Percentiles rank a stretch among this genome's conserved stretches.
Evolutionary conservation across 2,329 filamentous ascomycete species (phyloP).

Genomic region (Aspergillus thermomutatus): DNA sequence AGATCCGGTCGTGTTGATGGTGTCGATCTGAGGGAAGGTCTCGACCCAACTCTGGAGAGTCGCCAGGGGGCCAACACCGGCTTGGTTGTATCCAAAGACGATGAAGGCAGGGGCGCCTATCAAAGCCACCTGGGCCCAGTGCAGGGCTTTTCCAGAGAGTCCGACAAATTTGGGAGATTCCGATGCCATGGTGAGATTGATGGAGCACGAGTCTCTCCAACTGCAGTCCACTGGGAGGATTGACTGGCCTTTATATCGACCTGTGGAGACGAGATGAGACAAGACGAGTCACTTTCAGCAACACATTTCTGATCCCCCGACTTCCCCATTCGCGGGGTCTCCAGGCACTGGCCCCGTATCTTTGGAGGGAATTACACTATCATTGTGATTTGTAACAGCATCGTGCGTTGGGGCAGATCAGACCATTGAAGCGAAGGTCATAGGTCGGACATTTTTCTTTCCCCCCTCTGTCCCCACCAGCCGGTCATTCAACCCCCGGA

Average conservation of each 20-base stretch:
- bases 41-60: slow-evolving; percentile 34
- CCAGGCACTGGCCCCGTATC: background rate
- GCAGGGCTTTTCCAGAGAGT: slow-evolving; percentile 10
- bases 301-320: background rate
- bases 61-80: slow-evolving; percentile 20
- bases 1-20: slow-evolving; percentile 30
- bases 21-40: slow-evolving; percentile 55
- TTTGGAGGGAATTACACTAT: background rate
- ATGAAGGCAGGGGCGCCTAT: slow-evolving; percentile 23
- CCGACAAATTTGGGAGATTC: background rate
- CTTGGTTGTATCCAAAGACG: slow-evolving; percentile 26
- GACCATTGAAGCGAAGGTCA: background rate
- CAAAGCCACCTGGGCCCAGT: slow-evolving; percentile 19
- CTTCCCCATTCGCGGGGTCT: background rate
- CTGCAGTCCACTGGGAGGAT: background rate
- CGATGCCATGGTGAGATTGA: background rate
- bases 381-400: background rate
- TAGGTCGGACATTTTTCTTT: background rate
- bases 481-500: background rate
- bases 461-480: background rate
- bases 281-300: background rate
- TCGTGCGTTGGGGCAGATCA: background rate
- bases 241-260: background rate
- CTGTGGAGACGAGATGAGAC: background rate
- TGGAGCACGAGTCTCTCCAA: background rate